Base-by-base conservation (phyloP, 1,139 yeast genomes). In the Suhomyces coccinellae region DNA sequence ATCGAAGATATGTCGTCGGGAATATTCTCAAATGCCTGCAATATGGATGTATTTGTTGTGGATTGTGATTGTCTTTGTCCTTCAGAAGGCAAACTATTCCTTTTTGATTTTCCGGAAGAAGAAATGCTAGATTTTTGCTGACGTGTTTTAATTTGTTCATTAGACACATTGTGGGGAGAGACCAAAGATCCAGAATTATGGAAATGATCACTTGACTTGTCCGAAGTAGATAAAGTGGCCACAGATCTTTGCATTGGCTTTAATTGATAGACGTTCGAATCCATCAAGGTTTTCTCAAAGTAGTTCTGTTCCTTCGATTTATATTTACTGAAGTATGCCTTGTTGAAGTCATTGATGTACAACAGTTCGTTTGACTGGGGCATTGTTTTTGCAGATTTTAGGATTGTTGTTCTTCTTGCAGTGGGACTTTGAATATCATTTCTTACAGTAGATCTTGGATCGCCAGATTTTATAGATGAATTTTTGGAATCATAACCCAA, bases 231-330 rank as follows among this genome's bases (percentile, higher is more conserved):
- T 3, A 59, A 36, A 0, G 74, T 69, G 1, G 57, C 66, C 13
- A 56, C 61, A 3, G 75, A 69, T 36, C 72, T 51, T 40, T 55
- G 60, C 46, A 66, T 54, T 6, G 75, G 75, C 43, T 57, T 60
- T 40, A 69, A 59, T 45, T 63, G 65, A 48, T 61, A 67, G 13
- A 56, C 52, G 29, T 55, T 52, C 16, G 65, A 57, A 32, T 52
- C 57, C 36, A 58, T 55, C 7, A 61, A 43, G 1, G 56, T 40
- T 10, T 49, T 42, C 30, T 52, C 55, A 8, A 47, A 43, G 13
- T 42, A 44, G 15, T 29, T 42, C 38, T 30, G 38, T 12, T 38
- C 46, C 20, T 30, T 47, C 13, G 39, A 30, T 17, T 57, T 55
- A 46, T 60, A 55, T 35, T 55, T 54, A 27, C 52, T 50, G 33